Base-by-base conservation (phyloP, 805 yeast genomes). In the Ogataea degrootiae region DNA sequence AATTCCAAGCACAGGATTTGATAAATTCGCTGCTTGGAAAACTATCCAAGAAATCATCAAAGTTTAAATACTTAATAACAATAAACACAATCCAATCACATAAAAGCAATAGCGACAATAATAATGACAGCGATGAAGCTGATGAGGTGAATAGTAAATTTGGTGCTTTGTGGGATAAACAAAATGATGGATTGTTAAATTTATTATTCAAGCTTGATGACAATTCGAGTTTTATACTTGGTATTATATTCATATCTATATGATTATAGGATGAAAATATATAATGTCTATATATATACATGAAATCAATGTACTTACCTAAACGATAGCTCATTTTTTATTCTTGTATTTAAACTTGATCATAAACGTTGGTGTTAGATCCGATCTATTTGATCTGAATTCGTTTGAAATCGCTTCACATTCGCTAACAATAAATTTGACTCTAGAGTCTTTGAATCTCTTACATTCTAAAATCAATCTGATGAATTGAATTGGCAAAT, bases 401-500 rank as follows among this genome's bases (percentile, higher is more conserved):
- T 41, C 41, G 14, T 44, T 38, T 33, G 58, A 50, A 17, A 48
- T 45, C 43, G 47, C 49, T 35, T 50, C 44, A 46, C 62, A 56
- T 45, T 64, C 68, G 22, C 52, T 60, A 34, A 60, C 42, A n/a
- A 64, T 41, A 17, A 56, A 52, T 42, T 57, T 54, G 40, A 51
- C 44, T 41, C 54, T 58, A 9, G 60, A 55, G 29, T 57, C 61
- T 21, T 61, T 56, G 40, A 53, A 22, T 41, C 78, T 58, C 69
- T 77, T 57, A 75, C 69, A 57, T 71, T 76, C 53, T 45, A 90
- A 72, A 38, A 89, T 75, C 14, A 82, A 82, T 40, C 77, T 78
- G 39, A 91, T 73, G 58, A 89, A 77, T 43, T 79, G 83, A 7
- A 83, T 67, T 0, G 96, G 90, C 48, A 91, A 82, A 62, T 88